Evolutionary conservation across 2,329 filamentous ascomycete species (phyloP), one percentile per base, ranked within the genome.

Genomic region (Thielaviopsis ethacetica): DNA sequence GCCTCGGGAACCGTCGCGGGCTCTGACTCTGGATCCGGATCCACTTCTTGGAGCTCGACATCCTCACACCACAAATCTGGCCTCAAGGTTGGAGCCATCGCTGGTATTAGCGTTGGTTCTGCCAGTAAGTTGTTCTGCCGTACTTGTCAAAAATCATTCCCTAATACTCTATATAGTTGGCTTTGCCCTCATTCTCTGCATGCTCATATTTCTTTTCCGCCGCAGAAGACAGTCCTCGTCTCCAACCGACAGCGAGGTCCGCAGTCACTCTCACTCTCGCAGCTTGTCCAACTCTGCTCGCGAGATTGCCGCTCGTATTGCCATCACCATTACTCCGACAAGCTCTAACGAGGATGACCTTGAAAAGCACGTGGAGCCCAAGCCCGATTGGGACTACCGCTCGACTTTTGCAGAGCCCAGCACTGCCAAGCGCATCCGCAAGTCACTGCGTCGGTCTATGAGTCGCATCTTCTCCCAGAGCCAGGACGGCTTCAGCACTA

Each of bases 401-500:
- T 51, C 55, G 6, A 60, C 59, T 13, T 60, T 60, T 57, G 59
- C 59, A 27, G n/a, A 55, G n/a, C 9, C 54, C 3, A 41, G 41
- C 7, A 38, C 54, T 13, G 19, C 13, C 19, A 51, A 53, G 27
- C 58, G 56, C 38, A 55, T 58, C 24, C 53, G 57, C 49, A 44
- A 54, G 26, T 62, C 53, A 15, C n/a, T 60, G 52, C 19, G 49
- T 56, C 54, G 56, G 22, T 62, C 53, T 13, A 21, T 60, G 52
- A 27, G 49, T 53, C 54, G 56, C 30, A 51, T 54, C 54, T 61
- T 62, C 19, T 54, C 57, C 22, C 21, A 22, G n/a, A 41, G 27
- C 7, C 26, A 52, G 52, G 49, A 41, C 21, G 30, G 30, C 15
- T 26, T 22, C 22, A 47, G 27, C 19, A 52, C 13, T 22, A 44